Evolutionary conservation across 1,139 yeast species (phyloP), one percentile per base, ranked within the genome.

Genomic region (Saccharomyces hybrid): DNA sequence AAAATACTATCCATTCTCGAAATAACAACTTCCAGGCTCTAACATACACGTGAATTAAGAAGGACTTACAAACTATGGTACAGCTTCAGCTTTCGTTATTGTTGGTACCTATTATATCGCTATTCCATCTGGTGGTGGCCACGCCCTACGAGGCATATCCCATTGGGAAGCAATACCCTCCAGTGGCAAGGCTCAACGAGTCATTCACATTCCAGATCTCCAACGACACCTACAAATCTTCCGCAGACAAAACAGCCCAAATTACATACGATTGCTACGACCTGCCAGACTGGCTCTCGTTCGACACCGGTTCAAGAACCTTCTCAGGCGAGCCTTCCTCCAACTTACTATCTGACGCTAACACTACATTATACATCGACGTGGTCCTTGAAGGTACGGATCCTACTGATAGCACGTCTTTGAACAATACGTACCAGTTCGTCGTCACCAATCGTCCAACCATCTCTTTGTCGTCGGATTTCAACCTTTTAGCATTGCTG

Each of bases 111-210:
- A 31, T 31, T 31, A 31, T 31, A 31, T 31, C 34, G 34, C 34
- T 31, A 31, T 1, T 31, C 34, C 34, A 31, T 1, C 34, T 31
- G 34, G 34, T 31, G 34, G 34, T 31, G 2, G 70, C 73, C 1
- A 59, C 68, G 20, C 84, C 84, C 1, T 79, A 80, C 58, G 78
- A 82, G 56, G 90, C 91, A 48, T 91, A 86, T 74, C 95, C 97
- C 6, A 80, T 93, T 65, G 73, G 79, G 60, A 83, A 84, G 65
- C 99, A 93, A 71, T 77, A 83, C 42, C 98, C 98, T 16, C 85
- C 90, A 41, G 88, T 93, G 11, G 97, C 96, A 4, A 77, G 96
- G 56, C 80, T 82, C 16, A 81, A 82, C 59, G 74, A 81, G 60
- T 64, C 69, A 1, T 93, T 85, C 71, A 60, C 73, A n/a, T 93